Conservation (phyloP, 768 basidiomycete genomes). For the Tricholoma saponaceum region DNA sequence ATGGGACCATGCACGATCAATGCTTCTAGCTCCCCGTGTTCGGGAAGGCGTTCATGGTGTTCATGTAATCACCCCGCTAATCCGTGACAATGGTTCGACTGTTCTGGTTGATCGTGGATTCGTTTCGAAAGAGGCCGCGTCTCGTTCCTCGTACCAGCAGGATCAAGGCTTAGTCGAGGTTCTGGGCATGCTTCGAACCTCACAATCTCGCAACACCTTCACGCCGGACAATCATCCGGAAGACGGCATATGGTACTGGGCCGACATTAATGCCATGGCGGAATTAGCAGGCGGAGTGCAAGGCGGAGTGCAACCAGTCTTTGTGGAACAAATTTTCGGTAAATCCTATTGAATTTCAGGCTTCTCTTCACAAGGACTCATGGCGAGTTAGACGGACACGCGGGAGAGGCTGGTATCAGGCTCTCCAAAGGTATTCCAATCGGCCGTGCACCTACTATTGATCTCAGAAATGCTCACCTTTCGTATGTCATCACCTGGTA, state of each 20-base stretch:
- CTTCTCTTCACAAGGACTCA: background rate
- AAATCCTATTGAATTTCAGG: constrained; percentile 17
- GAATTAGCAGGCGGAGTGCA: constrained; percentile 69
- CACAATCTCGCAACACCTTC: constrained; percentile 70
- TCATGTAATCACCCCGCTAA: constrained; percentile 83
- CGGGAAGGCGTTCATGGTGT: constrained; percentile 85
- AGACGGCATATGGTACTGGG: constrained; percentile 89
- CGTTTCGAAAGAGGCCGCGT: constrained; percentile 51
- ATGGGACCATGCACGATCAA: constrained; percentile 75
- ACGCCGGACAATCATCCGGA: constrained; percentile 86
- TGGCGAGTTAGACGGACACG: constrained; percentile 67
- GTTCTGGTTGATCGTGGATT: constrained; percentile 94
- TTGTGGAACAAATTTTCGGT: constrained; percentile 92
- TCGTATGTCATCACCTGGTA: constrained; percentile 97
- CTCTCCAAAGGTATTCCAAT: constrained; percentile 76
- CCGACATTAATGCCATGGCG: constrained; percentile 79
- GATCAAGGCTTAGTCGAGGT: constrained; percentile 64
- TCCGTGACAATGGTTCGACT: constrained; percentile 76
- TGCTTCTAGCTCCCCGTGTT: constrained; percentile 84
- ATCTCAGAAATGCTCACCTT: constrained; percentile 89
- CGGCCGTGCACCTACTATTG: constrained; percentile 77
- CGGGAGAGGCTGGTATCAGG: constrained; percentile 61
- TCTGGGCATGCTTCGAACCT: constrained; percentile 82
- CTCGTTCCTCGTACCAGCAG: constrained; percentile 23
- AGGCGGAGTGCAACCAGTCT: constrained; percentile 78